phyloP scores from a whole-genome alignment of 345 rosid species.

The Eutrema japonicum region DNA sequence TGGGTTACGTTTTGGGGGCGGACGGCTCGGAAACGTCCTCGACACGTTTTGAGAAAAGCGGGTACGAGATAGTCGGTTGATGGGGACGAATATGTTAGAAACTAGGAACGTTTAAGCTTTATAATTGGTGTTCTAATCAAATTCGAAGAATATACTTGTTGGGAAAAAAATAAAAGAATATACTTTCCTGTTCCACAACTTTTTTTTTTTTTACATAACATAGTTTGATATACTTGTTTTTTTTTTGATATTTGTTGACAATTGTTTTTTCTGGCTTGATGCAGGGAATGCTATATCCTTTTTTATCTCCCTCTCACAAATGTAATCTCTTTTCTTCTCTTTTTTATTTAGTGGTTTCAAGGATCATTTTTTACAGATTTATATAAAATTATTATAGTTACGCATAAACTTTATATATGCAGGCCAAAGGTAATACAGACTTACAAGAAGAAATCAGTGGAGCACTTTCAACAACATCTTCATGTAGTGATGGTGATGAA shows the following conservation, averaged over 20 bases:
- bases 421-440: constrained; percentile 43
- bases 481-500: constrained; percentile 46
- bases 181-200: too few relatives aligned
- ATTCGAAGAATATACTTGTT: too few relatives aligned
- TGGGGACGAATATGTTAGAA: too few relatives aligned
- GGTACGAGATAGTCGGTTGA: too few relatives aligned
- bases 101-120: too few relatives aligned
- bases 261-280: not conserved
- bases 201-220: too few relatives aligned
- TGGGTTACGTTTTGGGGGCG: too few relatives aligned
- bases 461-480: constrained; percentile 46
- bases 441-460: constrained; percentile 46
- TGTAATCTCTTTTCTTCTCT: constrained; percentile 38
- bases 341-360: not conserved
- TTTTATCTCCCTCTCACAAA: constrained; percentile 46
- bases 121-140: too few relatives aligned
- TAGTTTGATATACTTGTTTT: too few relatives aligned
- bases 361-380: not conserved
- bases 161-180: too few relatives aligned
- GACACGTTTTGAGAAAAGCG: too few relatives aligned
- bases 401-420: not conserved
- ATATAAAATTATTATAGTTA: not conserved
- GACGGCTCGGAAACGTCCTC: too few relatives aligned
- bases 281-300: constrained; percentile 56
- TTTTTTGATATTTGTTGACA: not conserved